Percentiles rank a stretch among this genome's conserved stretches.
Evolutionary conservation across 192 early-diverging fungal species (phyloP).

Genomic region (Powellomyces hirtus): DNA sequence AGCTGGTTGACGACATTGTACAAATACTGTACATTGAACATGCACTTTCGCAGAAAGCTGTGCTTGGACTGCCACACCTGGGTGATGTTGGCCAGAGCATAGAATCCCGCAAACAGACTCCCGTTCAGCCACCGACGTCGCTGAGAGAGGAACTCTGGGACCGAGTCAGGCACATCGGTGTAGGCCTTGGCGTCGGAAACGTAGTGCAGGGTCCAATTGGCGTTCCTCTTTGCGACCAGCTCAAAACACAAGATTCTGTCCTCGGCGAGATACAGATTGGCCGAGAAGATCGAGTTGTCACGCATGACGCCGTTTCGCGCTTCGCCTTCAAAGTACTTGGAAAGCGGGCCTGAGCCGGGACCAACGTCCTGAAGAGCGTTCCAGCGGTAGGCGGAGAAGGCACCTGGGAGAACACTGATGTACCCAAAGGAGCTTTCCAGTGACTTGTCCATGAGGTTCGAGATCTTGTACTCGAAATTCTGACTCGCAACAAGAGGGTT

Average conservation of each 20-base stretch:
- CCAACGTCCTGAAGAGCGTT: constrained; percentile 65
- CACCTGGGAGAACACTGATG: constrained; percentile 89
- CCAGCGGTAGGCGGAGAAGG: constrained; percentile 83
- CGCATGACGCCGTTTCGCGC: constrained; percentile 22
- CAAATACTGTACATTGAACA: constrained; percentile 65
- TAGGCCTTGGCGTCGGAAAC: constrained; percentile 69
- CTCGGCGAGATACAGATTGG: constrained; percentile 74
- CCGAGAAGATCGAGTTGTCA: constrained; percentile 64
- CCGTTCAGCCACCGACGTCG: constrained; percentile 60
- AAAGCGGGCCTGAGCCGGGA: constrained; percentile 60
- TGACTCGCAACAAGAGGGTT: constrained; percentile 70
- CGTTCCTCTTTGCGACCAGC: constrained; percentile 69
- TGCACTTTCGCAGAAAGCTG: constrained; percentile 59
- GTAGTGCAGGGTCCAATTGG: constrained; percentile 73
- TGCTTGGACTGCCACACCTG: constrained; percentile 69
- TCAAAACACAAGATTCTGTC: constrained; percentile 37
- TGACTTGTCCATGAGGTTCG: constrained; percentile 51
- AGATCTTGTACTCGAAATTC: constrained; percentile 75
- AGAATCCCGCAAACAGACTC: constrained; percentile 61
- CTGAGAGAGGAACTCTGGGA: constrained; percentile 58
- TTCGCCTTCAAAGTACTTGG: constrained; percentile 71
- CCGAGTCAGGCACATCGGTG: constrained; percentile 75
- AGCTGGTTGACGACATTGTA: constrained; percentile 59
- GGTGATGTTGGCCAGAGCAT: constrained; percentile 61
- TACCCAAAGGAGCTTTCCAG: constrained; percentile 89